phyloP scores from a whole-genome alignment of 345 rosid species.

The Lumnitzera littorea region DNA sequence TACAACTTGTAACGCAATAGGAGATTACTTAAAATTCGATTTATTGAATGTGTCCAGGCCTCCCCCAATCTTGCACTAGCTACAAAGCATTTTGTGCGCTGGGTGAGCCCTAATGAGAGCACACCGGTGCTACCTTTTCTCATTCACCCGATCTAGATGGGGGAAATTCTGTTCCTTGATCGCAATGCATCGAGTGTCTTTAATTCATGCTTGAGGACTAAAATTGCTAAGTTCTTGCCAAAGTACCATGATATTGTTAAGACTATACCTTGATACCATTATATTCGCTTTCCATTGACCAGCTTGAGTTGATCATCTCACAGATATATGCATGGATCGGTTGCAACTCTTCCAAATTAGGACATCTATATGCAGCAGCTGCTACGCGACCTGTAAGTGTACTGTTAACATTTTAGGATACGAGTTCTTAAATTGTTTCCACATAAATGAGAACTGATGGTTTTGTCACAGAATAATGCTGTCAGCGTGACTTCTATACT shows the following conservation, averaged over 20 bases:
- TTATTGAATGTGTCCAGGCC: no score
- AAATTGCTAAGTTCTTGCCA: not conserved
- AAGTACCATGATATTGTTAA: not conserved
- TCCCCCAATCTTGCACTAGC: no score
- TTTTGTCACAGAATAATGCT: conserved; percentile 37
- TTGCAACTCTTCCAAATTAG: conserved; percentile 64
- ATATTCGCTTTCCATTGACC: conserved; percentile 3
- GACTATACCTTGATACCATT: not conserved
- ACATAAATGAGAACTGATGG: not conserved
- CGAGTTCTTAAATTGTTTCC: not conserved
- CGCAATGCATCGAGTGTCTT: no score
- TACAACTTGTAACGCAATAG: no score
- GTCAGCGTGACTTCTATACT: conserved; percentile 70
- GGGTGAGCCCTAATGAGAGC: no score
- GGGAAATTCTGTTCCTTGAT: no score
- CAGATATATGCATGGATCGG: conserved; percentile 87
- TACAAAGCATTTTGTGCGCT: no score
- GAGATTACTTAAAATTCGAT: no score
- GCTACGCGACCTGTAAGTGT: conserved; percentile 59
- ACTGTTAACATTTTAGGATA: not conserved
- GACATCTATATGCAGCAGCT: conserved; percentile 77
- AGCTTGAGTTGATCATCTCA: not conserved
- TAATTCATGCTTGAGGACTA: no score
- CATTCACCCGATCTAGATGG: no score
- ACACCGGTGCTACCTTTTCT: no score